Percentiles rank a stretch among this genome's conserved stretches.
These are phyloP conservation scores for Handroanthus guayacan DNA, from an alignment of 257 asterid genomes.

Conservation along the genomic window DNA sequence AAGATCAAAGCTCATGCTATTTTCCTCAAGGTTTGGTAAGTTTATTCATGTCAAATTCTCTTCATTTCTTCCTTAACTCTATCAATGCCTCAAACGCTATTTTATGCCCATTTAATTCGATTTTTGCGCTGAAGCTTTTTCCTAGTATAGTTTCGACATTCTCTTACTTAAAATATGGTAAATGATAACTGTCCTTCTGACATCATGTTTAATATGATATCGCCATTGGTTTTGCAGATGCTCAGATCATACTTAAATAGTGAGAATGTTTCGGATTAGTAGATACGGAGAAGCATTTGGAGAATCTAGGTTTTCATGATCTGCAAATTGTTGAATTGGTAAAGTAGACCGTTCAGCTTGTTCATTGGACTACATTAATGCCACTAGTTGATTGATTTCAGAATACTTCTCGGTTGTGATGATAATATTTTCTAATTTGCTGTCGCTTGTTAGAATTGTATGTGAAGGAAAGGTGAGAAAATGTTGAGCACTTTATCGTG, in stretches of 20 bases:
- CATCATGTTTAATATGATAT: constrained; percentile 8
- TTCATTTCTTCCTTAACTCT: constrained; percentile 4
- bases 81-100: not conserved
- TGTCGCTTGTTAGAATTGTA: not conserved
- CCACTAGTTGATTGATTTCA: constrained; percentile 9
- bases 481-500: not conserved
- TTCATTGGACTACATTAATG: not conserved
- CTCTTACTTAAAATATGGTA: not conserved
- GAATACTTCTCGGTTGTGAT: not conserved
- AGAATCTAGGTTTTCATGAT: constrained; percentile 38
- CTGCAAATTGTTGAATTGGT: constrained; percentile 40
- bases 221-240: constrained; percentile 34
- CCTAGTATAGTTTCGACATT: not conserved
- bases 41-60: constrained; percentile 17
- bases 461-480: not conserved
- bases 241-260: constrained; percentile 25
- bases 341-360: constrained; percentile 7
- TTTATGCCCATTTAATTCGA: not conserved
- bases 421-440: not conserved
- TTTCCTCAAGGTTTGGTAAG: constrained; percentile 33
- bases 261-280: constrained; percentile 29
- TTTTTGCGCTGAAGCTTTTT: constrained; percentile 18
- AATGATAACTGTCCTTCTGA: not conserved
- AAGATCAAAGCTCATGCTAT: constrained; percentile 3
- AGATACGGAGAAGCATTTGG: constrained; percentile 37